Evolutionary conservation across 2,329 filamentous ascomycete genomes (phyloP), one percentile per base, ranked within the genome.

Genomic region (Penicillium janthinellum): DNA sequence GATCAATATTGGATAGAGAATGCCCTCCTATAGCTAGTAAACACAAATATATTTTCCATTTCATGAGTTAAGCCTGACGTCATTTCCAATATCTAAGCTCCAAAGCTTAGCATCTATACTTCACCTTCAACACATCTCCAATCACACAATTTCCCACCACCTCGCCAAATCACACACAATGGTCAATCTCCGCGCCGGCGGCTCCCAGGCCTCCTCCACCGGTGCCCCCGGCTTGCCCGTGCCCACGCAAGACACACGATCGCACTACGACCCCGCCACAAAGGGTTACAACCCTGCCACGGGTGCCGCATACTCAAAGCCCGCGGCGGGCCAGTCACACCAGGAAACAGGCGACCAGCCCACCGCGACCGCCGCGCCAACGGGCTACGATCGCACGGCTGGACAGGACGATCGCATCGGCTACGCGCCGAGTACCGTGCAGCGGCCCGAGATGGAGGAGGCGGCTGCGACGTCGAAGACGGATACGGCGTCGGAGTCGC

Each of bases 201-300:
- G 64, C 14, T 60, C 65, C 11, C 63, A 61, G 0, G 72, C 67
- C 5, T 70, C 72, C 2, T 74, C 72, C 1, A 73, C 71, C 1
- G 70, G 71, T 3, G 65, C 70, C 5, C 66, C 67, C 10, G 70
- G 71, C 4, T 28, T 61, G 11, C 70, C 71, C 5, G 59, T 58
- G 1, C 53, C 60, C n/a, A 25, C 56, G 2, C 52, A 39, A 28
- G 64, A 67, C 37, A 49, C 50, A 41, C 69, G 58, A 58, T 55
- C 63, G 2, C 54, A 58, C 17, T 70, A 68, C 47, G 54, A 69
- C 35, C 63, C 62, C n/a, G n/a, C 51, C 5, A 58, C 59, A 1
- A 64, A 64, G 5, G 64, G 65, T 1, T 71, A 67, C 54, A 73
- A 75, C 31, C 59, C 68, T 2, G 56, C 72, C 1, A 73, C 71